phyloP scores from a whole-genome alignment of 2,329 filamentous ascomycete genomes.

The Neurospora sp. region DNA sequence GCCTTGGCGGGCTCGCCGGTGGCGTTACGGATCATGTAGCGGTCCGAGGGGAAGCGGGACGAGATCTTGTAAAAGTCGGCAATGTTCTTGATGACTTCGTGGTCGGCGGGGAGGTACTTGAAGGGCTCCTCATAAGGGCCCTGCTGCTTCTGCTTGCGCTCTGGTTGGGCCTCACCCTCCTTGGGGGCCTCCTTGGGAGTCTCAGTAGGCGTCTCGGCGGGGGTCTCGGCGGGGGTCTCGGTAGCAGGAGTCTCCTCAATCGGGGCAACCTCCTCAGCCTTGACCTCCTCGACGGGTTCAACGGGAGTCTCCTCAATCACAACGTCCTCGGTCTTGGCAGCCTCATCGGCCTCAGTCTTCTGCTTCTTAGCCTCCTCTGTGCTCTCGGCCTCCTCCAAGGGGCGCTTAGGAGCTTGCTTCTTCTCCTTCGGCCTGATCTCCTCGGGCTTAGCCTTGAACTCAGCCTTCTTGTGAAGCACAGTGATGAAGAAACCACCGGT shows the following conservation, averaged over 20 bases:
- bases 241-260: constrained; percentile 5
- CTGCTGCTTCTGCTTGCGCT: constrained; percentile 33
- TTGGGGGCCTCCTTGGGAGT: constrained; percentile 9
- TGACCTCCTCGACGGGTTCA: constrained; percentile 1
- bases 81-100: constrained; percentile 68
- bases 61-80: constrained; percentile 79
- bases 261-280: constrained; percentile 2
- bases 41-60: constrained; percentile 72
- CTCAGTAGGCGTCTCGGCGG: constrained; percentile 7
- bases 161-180: constrained; percentile 26
- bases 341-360: constrained; percentile 24
- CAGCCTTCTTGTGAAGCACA: constrained; percentile 81
- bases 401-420: constrained; percentile 23
- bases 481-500: constrained; percentile 98
- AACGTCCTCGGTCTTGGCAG: constrained; percentile 9
- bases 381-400: constrained; percentile 20
- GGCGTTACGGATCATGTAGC: constrained; percentile 94
- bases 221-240: constrained; percentile 8
- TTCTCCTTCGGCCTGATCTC: constrained; percentile 35
- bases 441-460: constrained; percentile 71
- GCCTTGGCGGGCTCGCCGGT: constrained; percentile 81
- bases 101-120: constrained; percentile 70
- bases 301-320: constrained; percentile 4
- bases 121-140: constrained; percentile 77
- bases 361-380: constrained; percentile 31